A percentile compares a stretch with the other conserved stretches of the same genome.
Conservation (phyloP, 352 stramenopile species). For the Phytophthora crassamura region DNA sequence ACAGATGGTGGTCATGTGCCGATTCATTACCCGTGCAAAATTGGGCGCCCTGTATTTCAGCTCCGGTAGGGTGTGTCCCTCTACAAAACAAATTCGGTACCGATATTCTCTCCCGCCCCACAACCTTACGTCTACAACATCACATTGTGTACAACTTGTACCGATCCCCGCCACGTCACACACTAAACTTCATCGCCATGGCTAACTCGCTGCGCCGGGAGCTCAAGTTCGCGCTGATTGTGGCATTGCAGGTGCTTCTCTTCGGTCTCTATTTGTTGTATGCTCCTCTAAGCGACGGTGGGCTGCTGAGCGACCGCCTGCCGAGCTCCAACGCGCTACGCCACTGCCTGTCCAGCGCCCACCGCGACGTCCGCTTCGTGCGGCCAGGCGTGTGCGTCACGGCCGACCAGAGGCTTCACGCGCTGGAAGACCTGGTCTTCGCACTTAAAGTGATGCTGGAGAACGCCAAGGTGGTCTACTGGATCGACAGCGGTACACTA, state of each 20-base stretch:
- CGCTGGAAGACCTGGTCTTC: slow-evolving; percentile 49
- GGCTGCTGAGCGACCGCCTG: slow-evolving; percentile 16
- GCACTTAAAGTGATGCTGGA: slow-evolving; percentile 46
- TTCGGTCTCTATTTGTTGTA: slow-evolving; percentile 52
- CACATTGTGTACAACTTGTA: not conserved
- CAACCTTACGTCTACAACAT: not conserved
- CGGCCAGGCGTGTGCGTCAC: slow-evolving; percentile 42
- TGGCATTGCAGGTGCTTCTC: slow-evolving; percentile 41
- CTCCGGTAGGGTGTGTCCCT: too few relatives aligned
- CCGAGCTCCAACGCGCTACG: slow-evolving; percentile 36
- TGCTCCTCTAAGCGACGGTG: slow-evolving; percentile 20
- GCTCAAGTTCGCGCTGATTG: slow-evolving; percentile 42
- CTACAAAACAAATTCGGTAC: too few relatives aligned
- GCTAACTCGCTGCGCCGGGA: slow-evolving; percentile 11
- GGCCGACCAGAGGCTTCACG: slow-evolving; percentile 35
- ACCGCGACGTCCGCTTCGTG: slow-evolving; percentile 52
- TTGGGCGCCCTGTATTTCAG: too few relatives aligned
- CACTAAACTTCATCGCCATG: not conserved
- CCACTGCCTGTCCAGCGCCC: slow-evolving; percentile 41
- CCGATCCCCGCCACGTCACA: too few relatives aligned
- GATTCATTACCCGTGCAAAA: too few relatives aligned
- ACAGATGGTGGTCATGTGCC: too few relatives aligned
- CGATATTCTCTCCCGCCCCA: too few relatives aligned
- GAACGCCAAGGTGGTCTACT: slow-evolving; percentile 46
- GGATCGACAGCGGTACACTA: slow-evolving; percentile 64